Base-by-base conservation (phyloP, 805 yeast genomes). In the Teunomyces stri region DNA sequence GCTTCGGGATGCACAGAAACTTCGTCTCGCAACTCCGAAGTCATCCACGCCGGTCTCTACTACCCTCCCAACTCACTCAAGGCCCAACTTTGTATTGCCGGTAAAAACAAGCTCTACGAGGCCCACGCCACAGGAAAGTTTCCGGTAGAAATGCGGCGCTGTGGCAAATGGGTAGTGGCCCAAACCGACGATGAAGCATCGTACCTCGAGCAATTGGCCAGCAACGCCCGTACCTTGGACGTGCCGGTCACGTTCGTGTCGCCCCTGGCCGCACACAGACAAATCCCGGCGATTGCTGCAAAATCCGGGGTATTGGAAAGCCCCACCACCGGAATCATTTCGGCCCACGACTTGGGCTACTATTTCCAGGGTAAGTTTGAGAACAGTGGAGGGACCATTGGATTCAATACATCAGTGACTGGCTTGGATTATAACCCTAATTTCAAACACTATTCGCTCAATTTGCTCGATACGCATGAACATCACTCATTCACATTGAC, bases 131-230 rank as follows among this genome's bases (percentile, higher is more conserved):
- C 33, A 31, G 64, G 69, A 12, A 51, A 54, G 6, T 64, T 69
- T 29, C 46, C 44, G 36, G 83, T 87, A 3, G 81, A 80, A n/a
- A 64, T 82, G 58, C 56, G 65, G 29, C 69, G 75, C 39, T 86
- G 95, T 66, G 97, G 94, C 15, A 84, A 90, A 61, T 87, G 96
- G 90, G 67, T 90, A 3, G 90, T 90, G 12, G 96, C 97, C 0
- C 96, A 89, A 60, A 74, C 74, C 42, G 89, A 81, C 18, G 51
- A 51, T 0, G 91, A 90, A 57, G 73, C 69, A 34, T 81, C 81
- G 22, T 81, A 79, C 57, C 69, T 90, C 36, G 77, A 80, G 35
- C 62, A 67, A 20, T 58, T 90, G 51, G 29, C 31, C 15, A n/a
- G 28, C 16, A 30, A 28, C 7, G 75, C 78, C 53, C 64, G 64